Conservation (phyloP, 2,329 filamentous ascomycete species). For the Trichoderma sp. region DNA sequence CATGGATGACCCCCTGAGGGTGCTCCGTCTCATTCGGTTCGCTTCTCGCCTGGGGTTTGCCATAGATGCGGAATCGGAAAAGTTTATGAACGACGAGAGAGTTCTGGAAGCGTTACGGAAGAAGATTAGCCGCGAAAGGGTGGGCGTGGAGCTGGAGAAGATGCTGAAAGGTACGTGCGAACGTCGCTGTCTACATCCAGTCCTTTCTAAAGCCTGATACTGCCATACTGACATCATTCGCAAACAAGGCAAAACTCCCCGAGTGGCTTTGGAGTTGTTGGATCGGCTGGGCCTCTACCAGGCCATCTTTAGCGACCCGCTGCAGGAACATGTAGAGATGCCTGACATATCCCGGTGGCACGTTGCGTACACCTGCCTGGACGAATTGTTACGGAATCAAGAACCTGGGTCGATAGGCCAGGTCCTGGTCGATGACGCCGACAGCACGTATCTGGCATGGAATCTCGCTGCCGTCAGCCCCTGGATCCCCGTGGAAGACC, state of each 20-base stretch:
- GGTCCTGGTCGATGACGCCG: slow-evolving; percentile 62
- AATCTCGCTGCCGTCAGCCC: slow-evolving; percentile 73
- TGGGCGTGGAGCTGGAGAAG: slow-evolving; percentile 81
- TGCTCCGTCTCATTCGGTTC: slow-evolving; percentile 86
- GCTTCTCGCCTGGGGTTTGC: slow-evolving; percentile 79
- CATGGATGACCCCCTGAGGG: slow-evolving; percentile 86
- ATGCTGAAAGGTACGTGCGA: slow-evolving; percentile 27
- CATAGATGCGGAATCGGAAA: slow-evolving; percentile 70
- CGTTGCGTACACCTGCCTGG: slow-evolving; percentile 65
- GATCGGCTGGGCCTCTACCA: slow-evolving; percentile 68
- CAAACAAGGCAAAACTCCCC: slow-evolving; percentile 57
- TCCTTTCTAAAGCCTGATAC: not conserved
- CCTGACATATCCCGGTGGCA: slow-evolving; percentile 65
- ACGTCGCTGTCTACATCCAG: too few relatives aligned
- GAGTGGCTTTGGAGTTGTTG: slow-evolving; percentile 64
- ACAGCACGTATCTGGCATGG: slow-evolving; percentile 76
- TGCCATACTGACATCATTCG: not conserved
- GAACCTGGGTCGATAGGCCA: slow-evolving; percentile 53
- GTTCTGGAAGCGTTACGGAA: slow-evolving; percentile 77
- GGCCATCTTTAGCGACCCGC: slow-evolving; percentile 73
- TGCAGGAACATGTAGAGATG: slow-evolving; percentile 50
- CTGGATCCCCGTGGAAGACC: slow-evolving; percentile 60
- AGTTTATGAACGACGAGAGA: slow-evolving; percentile 74
- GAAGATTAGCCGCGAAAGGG: slow-evolving; percentile 91
- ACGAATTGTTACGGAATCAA: slow-evolving; percentile 50